phyloP scores from a whole-genome alignment of 257 asterid species.

The Fraxinus pennsylvanica region DNA sequence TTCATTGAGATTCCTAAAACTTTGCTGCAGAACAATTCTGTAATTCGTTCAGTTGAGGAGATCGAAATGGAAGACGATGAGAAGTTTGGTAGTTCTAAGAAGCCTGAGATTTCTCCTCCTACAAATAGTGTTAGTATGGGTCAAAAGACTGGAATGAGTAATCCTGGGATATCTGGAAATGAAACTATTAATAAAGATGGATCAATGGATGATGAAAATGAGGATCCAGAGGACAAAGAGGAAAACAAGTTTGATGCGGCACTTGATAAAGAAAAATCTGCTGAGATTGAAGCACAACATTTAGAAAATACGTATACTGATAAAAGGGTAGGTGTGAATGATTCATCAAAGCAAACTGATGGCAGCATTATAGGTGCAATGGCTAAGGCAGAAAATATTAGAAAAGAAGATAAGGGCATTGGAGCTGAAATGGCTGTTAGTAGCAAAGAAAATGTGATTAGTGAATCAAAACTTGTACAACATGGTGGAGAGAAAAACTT shows the following conservation, averaged over 20 bases:
- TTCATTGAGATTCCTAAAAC: constrained; percentile 35
- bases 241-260: constrained; percentile 27
- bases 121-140: not conserved
- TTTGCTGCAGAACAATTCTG: constrained; percentile 24
- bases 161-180: not conserved
- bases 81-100: constrained; percentile 31
- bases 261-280: constrained; percentile 19
- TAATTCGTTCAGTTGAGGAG: constrained; percentile 26
- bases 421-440: constrained; percentile 36
- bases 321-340: constrained; percentile 17
- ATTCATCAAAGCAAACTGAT: constrained; percentile 28
- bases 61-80: constrained; percentile 23
- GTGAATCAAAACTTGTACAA: constrained; percentile 32
- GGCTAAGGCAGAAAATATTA: constrained; percentile 30
- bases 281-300: constrained; percentile 32
- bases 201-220: constrained; percentile 41
- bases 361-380: constrained; percentile 9
- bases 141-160: not conserved
- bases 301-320: constrained; percentile 25
- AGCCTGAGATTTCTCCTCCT: constrained; percentile 10
- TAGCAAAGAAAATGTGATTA: constrained; percentile 29
- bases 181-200: constrained; percentile 21
- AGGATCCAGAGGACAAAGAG: constrained; percentile 41
- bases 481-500: constrained; percentile 30
- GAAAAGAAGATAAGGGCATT: constrained; percentile 16